Evolutionary conservation across 2,329 filamentous ascomycete species (phyloP), one percentile per base, ranked within the genome.

Genomic region (Phyllosticta citrichinensis): DNA sequence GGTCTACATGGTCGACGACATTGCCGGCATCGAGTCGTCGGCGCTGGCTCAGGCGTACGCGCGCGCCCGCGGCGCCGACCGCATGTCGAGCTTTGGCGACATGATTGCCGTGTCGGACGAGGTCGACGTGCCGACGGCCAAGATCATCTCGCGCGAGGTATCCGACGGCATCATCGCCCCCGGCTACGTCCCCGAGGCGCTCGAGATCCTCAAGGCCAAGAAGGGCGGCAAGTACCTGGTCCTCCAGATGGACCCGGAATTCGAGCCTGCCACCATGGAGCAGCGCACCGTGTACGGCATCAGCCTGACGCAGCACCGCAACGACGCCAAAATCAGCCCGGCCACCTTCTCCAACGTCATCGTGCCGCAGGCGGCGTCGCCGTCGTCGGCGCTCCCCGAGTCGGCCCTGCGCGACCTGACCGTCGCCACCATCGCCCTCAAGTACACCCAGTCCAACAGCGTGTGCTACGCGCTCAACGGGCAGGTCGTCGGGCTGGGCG

Each of bases 371-470:
- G 86, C 90, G 68, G 81, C 85, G 57, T 75, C 83, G 19, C 86
- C 90, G 68, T 82, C 85, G 68, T 81, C 85, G 57, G 75, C 83
- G 19, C 83, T 99, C 20, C 84, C 92, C 50, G 90, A 94, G 69
- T 82, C 84, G 61, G 94, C 94, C 58, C 82, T 93, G 64, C 87
- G 93, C 64, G 94, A 99, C 71, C 80, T 99, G 65, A 92, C 93
- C 27, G 88, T 99, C 55, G 94, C 94, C 60, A 99, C 94, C 61
- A 97, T 99, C 71, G 91, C 94, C 35, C 83, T 97, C 69, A 99
- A 99, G 80, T 99, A 96, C 81, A 99, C 94, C 1, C 92, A 99
- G 79, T 96, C 91, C 73, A 99, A 99, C 84, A 97, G 92, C 25
- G 94, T 99, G 65, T 97, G 93, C 83, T 99, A 97, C 73, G 92